Conservation (phyloP, 768 basidiomycete species). For the Pleurotus tuber-regium region DNA sequence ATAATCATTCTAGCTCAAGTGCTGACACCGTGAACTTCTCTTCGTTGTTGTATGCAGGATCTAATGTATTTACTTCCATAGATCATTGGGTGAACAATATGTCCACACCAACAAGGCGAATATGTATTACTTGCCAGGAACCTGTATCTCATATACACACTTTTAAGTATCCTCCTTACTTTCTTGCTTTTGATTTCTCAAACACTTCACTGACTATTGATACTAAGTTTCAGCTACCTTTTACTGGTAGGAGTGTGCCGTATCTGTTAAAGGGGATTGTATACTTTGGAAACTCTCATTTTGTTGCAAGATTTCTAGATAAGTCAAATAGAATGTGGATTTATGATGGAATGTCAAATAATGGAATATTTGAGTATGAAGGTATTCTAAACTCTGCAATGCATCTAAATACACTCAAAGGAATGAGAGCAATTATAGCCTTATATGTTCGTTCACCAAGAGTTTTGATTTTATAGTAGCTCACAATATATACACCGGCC, state of each 20-base stretch:
- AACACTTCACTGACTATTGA: neutral
- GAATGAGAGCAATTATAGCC: neutral
- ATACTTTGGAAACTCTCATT: conserved; percentile 19
- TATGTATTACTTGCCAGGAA: conserved; percentile 1
- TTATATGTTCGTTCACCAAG: neutral
- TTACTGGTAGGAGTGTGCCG: neutral
- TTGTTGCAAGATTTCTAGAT: conserved; percentile 14
- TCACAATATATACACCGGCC: too few relatives aligned
- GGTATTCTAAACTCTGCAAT: neutral
- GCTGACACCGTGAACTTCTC: neutral
- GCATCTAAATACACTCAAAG: neutral
- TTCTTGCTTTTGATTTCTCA: conserved; percentile 12
- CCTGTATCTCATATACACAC: neutral
- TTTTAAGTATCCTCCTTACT: conserved; percentile 2
- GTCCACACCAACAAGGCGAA: neutral
- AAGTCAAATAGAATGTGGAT: conserved; percentile 16
- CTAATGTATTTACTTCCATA: neutral
- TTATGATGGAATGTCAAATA: conserved; percentile 21
- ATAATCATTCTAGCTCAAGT: neutral
- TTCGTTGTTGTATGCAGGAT: neutral
- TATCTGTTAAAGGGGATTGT: conserved; percentile 16
- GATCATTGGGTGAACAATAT: neutral
- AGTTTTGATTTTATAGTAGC: too few relatives aligned
- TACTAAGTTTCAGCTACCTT: conserved; percentile 3
- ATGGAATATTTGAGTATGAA: neutral